Evolutionary conservation across 345 rosid species (phyloP), one percentile per base, ranked within the genome.

Genomic region (Gynandropsis gynandra): DNA sequence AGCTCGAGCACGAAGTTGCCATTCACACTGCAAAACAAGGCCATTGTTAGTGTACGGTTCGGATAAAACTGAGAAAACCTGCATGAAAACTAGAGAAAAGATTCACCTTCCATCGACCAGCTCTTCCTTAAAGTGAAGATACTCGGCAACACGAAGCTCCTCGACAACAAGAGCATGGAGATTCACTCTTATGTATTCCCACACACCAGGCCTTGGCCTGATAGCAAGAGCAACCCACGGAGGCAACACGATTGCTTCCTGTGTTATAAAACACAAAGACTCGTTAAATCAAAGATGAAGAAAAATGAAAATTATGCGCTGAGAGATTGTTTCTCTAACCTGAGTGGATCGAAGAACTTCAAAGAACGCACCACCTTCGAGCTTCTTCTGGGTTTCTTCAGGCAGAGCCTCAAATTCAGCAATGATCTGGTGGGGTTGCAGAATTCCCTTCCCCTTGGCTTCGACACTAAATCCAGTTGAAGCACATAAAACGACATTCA

Each of bases 111-210:
- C 88, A 69, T 82, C 72, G 8, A 85, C 92, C 46, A 82, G 87
- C 31, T 82, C 97, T 63, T 88, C 97, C 82, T 88, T 88, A 73
- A 89, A 82, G 36, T 70, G 97, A 34, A 88, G 88, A 50, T 80
- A 88, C 67, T 88, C 88, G 2, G 80, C 58, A 29, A 71, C 82
- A 13, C 38, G 51, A 60, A 88, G 57, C 74, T 82, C 97, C 71
- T 88, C 95, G 6, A 85, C 76, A 32, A 79, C 75, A 11, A 88
- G 86, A 21, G 79, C 89, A 33, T 82, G 81, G 52, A 82, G 73
- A 58, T 83, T 74, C 21, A 83, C 76, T 38, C 83, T 76, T 19
- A 87, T 67, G 76, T 81, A 73, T 49, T 87, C 96, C 96, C 96
- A 87, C 9, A 87, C 89, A 38, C 93, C 93, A 47, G 93, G 96